Evolutionary conservation across 2,329 filamentous ascomycete species (phyloP), one percentile per base, ranked within the genome.

Genomic region (Tolypocladium sp.): DNA sequence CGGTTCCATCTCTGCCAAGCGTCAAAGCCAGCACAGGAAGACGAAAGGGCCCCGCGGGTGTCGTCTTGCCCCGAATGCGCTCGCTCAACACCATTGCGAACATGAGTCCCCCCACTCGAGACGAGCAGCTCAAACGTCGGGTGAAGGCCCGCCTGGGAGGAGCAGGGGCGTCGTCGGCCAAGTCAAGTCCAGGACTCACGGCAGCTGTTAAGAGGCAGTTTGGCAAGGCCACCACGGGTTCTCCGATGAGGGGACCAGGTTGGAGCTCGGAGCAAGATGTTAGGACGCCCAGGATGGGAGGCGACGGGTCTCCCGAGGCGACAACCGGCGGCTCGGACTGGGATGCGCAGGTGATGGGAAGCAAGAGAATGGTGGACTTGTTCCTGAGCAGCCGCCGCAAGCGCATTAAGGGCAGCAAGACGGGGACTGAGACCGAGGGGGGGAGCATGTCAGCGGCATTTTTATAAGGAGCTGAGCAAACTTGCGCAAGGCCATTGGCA

Each of bases 321-420:
- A 27, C 9, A 27, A 12, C 22, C 17, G 57, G 57, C 22, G 58
- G 51, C 49, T 46, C 57, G 25, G 63, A 67, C 8, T 59, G 62
- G 58, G 70, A 74, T 44, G 67, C 69, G 0, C 74, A 77, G 59
- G 68, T 67, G 0, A 67, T 76, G 60, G 77, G 77, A 2, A 80
- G 79, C 63, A 77, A 77, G 67, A 72, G 73, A 49, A 82, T 84
- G 77, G 80, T 84, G 9, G 80, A 84, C 57, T 60, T 79, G 55
- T 83, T 84, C 65, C 69, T 84, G 35, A 82, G 73, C 60, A 81
- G 76, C 54, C 74, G 81, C 22, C 73, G 77, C 20, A 77, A 68
- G 61, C 72, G 74, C 15, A 74, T 77, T 42, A 67, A 71, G 30
- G 75, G 74, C 15, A 74, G 70, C 33, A 60, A 58, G 56, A 61